A percentile compares a stretch with the other conserved stretches of the same genome.
phyloP scores from a whole-genome alignment of 192 early-diverging fungal species.

The Backusella australiensis region DNA sequence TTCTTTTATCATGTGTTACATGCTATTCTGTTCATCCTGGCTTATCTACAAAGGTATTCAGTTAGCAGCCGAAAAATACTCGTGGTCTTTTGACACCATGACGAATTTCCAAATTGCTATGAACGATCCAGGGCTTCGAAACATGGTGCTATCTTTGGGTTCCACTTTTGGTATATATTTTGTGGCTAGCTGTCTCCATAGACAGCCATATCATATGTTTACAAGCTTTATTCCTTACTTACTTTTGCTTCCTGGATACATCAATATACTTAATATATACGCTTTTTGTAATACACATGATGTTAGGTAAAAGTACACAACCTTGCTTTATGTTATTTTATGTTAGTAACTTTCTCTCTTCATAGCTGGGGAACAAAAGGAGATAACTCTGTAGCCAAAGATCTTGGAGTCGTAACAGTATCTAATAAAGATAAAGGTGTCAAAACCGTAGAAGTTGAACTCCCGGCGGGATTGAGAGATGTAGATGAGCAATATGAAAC shows the following conservation, averaged over 20 bases:
- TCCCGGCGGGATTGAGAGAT: constrained; percentile 73
- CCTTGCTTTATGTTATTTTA: neutral
- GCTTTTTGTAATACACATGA: constrained; percentile 97
- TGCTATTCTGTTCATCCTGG: constrained; percentile 52
- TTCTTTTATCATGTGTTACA: constrained; percentile 52
- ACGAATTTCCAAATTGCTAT: constrained; percentile 43
- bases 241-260: constrained; percentile 67
- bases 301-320: constrained; percentile 40
- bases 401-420: constrained; percentile 75
- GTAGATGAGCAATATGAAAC: constrained; percentile 77
- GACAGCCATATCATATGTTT: constrained; percentile 92
- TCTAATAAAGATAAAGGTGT: constrained; percentile 49
- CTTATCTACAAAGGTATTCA: constrained; percentile 65
- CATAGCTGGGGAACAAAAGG: constrained; percentile 91
- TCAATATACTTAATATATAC: constrained; percentile 91
- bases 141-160: constrained; percentile 75
- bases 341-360: neutral
- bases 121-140: constrained; percentile 58
- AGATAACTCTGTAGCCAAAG: constrained; percentile 63
- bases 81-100: constrained; percentile 36
- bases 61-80: constrained; percentile 52
- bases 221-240: constrained; percentile 85
- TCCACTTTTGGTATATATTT: constrained; percentile 86
- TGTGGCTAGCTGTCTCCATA: constrained; percentile 67
- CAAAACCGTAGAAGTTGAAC: constrained; percentile 63